Percentiles rank a stretch among this genome's conserved stretches.
These are phyloP conservation scores for Naegleria gruberi DNA, from an alignment of 208 protist genomes.

Conservation along the genomic window DNA sequence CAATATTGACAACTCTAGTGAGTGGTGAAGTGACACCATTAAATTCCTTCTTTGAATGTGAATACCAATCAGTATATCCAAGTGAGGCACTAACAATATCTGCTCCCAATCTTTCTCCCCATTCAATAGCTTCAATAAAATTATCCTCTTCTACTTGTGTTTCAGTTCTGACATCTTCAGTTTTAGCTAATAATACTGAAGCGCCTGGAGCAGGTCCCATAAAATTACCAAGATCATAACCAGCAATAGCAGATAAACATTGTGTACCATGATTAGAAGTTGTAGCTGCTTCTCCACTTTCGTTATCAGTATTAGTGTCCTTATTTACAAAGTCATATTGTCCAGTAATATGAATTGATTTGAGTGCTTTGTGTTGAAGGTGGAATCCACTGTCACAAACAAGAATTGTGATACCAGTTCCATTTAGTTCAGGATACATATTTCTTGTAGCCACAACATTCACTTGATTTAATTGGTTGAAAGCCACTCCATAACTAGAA, in stretches of 20 bases:
- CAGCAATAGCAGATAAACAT: neutral
- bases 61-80: neutral
- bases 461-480: neutral
- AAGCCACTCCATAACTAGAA: neutral
- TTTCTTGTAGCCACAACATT: neutral
- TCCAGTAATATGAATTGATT: neutral
- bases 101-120: conserved; percentile 1
- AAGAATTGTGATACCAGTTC: neutral
- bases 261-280: neutral
- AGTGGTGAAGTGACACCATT: neutral
- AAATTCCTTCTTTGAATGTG: neutral
- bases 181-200: neutral
- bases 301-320: neutral
- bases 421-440: neutral
- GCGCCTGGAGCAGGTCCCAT: neutral
- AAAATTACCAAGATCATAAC: neutral
- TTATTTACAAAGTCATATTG: neutral
- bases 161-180: conserved; percentile 4
- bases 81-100: neutral
- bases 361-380: neutral
- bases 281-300: neutral
- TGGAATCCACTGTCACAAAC: neutral
- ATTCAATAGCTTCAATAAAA: neutral
- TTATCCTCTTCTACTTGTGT: conserved; percentile 15
- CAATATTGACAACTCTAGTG: neutral